Base-by-base conservation (phyloP, 2,329 filamentous ascomycete species). In the Aspergillus vadensis region DNA sequence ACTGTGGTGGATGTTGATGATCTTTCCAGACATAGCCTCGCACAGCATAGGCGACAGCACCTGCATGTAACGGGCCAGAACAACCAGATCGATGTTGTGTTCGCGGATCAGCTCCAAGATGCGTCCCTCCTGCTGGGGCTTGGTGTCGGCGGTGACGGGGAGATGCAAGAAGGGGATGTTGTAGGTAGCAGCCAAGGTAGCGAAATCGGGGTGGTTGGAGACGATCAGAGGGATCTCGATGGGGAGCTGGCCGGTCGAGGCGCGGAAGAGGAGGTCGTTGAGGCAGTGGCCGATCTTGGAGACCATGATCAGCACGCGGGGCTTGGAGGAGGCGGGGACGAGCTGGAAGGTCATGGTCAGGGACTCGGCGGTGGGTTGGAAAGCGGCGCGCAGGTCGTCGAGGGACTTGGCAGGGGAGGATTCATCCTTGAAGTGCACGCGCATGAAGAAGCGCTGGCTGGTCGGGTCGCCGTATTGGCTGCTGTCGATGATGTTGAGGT, bases 1-100 rank as follows among this genome's bases (percentile, higher is more conserved):
- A 67, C 86, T 89, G 80, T 95, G 91, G 80, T 95, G 91, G 77
- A 95, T 94, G 80, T 95, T 95, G 88, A 95, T 94, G 79, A 95
- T 95, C 74, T 87, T 88, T 60, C 91, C 91, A 54, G 87, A 89
- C 90, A 95, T 93, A 69, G 86, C 90, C 60, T 83, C 79, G 80
- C 91, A 95, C 43, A 95, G 81, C 8, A 79, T 85, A 0, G 90
- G 90, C 21, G 87, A 90, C 10, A 95, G 83, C 32, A 95, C 90
- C 79, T 95, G 91, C 91, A 95, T 95, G 80, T 95, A 95, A 61
- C 91, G 87, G 6, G 91, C 91, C 50, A 95, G 81, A 1, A 95
- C 91, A 56, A 95, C 85, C 56, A 95, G 84, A 72, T 95, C 91
- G 71, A 95, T 85, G 66, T 84, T 78, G 76, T 93, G 81, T 77